Base-by-base conservation (phyloP, 495 filamentous ascomycete genomes). In the Penicillium subrubescens region DNA sequence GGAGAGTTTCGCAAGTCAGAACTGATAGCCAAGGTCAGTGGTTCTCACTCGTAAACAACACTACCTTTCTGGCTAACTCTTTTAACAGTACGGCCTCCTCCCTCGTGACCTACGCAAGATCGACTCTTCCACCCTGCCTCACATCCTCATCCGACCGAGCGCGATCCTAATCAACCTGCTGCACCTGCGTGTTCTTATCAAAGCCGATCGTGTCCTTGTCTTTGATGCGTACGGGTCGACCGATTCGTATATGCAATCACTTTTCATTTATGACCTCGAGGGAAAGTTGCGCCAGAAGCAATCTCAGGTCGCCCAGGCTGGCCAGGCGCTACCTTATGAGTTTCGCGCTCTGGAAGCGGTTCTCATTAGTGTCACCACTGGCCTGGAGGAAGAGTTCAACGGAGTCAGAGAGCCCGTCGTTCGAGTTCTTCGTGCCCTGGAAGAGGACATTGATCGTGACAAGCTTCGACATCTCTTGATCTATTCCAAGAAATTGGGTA, bases 1-100 rank as follows among this genome's bases (percentile, higher is more conserved):
- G 94, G 94, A 57, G 95, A 99, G 75, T 97, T 97, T 76, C 94
- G 94, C 77, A 99, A 98, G 82, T 91, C 86, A 66, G 95, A 99
- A 78, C 83, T 99, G 10, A 98, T 96, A 72, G 92, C 93, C 37
- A 99, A 93, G 87, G 94, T 97, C 79, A 17, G 83, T 82, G 51
- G 48, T 54, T 3, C n/a, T 14, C 11, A 51, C 27, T 27, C 8
- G 5, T 14, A 57, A 15, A 19, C 15, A 7, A n/a, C 19, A 23
- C 3, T 21, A 23, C 25, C 0, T 8, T 33, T 21, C 48, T 31
- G n/a, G n/a, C 34, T 21, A 10, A 39, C 33, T 37, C 35, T 52
- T 53, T 51, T 29, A 57, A 68, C 63, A 97, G 93, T 97, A 97
- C 73, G 95, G 95, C 41, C 87, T 99, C 29, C 87, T 97, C 14